Evolutionary conservation across 1,139 yeast species (phyloP), one percentile per base, ranked within the genome.

Genomic region (Schwanniomyces etchellsii): DNA sequence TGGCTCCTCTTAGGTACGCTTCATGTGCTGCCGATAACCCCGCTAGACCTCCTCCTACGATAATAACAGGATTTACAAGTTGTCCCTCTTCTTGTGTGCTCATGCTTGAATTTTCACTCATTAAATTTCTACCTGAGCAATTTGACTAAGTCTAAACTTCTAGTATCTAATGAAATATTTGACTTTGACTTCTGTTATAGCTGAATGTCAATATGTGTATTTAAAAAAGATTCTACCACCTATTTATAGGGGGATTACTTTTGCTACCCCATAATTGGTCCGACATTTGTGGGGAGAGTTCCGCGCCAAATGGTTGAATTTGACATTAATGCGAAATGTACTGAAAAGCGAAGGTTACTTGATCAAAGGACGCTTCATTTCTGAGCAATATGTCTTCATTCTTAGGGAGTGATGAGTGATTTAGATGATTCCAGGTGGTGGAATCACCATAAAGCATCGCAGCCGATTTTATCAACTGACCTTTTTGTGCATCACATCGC

Each of bases 391-490:
- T 68, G 50, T 91, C 98, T 47, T 88, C 84, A 26, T 89, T 85
- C 23, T 60, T 57, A 14, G 56, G 60, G 47, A 91, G 63, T 2
- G 74, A 75, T 3, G 60, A 68, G 38, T 73, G 84, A 35, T 80
- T 72, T 38, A 84, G 69, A 57, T 91, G 99, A 52, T 91, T 89
- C 99, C 99, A 91, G 0, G 96, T 81, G 0, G 96, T 91, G 0
- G 97, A 85, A 57, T 93, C 99, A 41, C 99, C 99, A 50, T 93
- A 93, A 25, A 91, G 64, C 95, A 91, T 88, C 1, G 95, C 95
- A 0, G 82, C 77, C 0, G 96, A 72, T 43, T 73, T 78, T 7
- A 65, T 49, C 22, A 59, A 41, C 57, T 91, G 98, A 24, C 75
- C 77, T 13, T 43, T 36, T 10, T 68, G 68, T n/a, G 56, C 53